A percentile compares a stretch with the other conserved stretches of the same genome.
Evolutionary conservation across 2,329 filamentous ascomycete genomes (phyloP).

Genomic region (Tolypocladium guangdongense): DNA sequence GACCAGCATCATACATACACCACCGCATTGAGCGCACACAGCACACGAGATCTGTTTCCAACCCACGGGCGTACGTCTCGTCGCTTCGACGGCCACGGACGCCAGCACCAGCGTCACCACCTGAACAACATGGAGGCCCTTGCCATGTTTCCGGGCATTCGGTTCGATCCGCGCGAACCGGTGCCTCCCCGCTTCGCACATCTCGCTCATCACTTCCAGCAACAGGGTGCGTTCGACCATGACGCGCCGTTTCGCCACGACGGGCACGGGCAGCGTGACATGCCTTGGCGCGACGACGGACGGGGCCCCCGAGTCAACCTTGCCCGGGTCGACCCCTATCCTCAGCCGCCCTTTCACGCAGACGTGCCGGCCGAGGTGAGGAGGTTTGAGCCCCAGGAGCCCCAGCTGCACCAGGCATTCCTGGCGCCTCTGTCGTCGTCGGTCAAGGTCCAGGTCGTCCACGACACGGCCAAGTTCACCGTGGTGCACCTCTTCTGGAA

Average conservation of each 20-base stretch:
- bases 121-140: neutral
- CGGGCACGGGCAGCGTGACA: neutral
- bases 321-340: neutral
- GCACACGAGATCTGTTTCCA: neutral
- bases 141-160: constrained; percentile 1
- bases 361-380: neutral
- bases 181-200: constrained; percentile 1
- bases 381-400: neutral
- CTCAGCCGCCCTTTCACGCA: neutral
- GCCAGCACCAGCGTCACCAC: neutral
- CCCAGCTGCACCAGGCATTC: neutral
- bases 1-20: neutral
- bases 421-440: constrained; percentile 1
- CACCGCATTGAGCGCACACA: neutral
- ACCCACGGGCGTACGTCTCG: neutral
- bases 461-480: constrained; percentile 4
- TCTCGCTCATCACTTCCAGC: neutral
- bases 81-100: neutral
- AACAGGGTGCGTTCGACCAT: neutral
- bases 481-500: constrained; percentile 3
- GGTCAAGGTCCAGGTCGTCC: constrained; percentile 1
- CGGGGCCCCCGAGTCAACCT: neutral
- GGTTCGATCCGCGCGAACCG: constrained; percentile 4
- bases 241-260: neutral
- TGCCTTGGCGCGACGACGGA: neutral